Conservation (phyloP, 768 basidiomycete species). For the Candolleomyces efflorescens region DNA sequence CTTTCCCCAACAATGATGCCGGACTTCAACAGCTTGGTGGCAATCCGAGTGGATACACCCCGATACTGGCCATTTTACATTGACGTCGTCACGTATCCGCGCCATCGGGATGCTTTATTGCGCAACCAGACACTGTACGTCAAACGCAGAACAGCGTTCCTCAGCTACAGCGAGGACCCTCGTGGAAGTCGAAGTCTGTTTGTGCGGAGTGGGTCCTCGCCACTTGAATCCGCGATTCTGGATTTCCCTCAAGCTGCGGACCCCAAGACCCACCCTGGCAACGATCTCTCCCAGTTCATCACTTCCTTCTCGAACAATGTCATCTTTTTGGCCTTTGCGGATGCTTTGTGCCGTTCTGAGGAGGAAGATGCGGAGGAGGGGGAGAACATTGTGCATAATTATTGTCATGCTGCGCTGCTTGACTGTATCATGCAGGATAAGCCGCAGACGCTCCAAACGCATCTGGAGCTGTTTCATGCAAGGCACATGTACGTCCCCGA, state of each 20-base stretch:
- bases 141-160: constrained; percentile 86
- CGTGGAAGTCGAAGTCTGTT: constrained; percentile 90
- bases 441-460: constrained; percentile 68
- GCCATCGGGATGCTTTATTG: constrained; percentile 66
- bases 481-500: constrained; percentile 51
- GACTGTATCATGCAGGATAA: constrained; percentile 94
- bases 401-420: constrained; percentile 71
- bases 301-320: constrained; percentile 82
- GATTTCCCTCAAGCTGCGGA: constrained; percentile 80
- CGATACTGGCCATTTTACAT: constrained; percentile 94
- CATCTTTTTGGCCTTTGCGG: constrained; percentile 76
- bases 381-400: constrained; percentile 62
- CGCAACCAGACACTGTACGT: constrained; percentile 83
- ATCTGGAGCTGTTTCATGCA: constrained; percentile 67
- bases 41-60: constrained; percentile 88
- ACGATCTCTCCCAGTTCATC: constrained; percentile 81
- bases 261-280: constrained; percentile 60
- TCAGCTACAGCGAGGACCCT: constrained; percentile 93
- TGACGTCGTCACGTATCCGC: constrained; percentile 63
- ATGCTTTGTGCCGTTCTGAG: constrained; percentile 60
- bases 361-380: constrained; percentile 39
- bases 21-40: constrained; percentile 74
- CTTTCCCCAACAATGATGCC: constrained; percentile 94
- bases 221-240: constrained; percentile 78
- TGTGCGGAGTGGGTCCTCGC: constrained; percentile 80